phyloP scores from a whole-genome alignment of 768 basidiomycete genomes.

The Xerocomus potaroensis region DNA sequence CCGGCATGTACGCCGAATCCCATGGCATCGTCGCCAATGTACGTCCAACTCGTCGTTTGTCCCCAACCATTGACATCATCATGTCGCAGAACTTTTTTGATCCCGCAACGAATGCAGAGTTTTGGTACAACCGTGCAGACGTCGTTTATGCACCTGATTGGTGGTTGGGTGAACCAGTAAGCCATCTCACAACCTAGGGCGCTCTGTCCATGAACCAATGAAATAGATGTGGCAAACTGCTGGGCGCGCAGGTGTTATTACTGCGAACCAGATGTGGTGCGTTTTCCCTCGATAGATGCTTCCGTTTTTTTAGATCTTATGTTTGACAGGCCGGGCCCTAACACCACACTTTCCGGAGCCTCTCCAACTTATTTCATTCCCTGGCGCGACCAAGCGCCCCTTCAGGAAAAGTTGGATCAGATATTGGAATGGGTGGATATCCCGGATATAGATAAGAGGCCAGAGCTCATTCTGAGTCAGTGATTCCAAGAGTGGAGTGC shows the following conservation, averaged over 20 bases:
- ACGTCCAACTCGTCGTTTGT: conserved; percentile 14
- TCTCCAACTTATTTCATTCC: conserved; percentile 75
- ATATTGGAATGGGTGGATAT: conserved; percentile 81
- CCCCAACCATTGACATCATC: background rate
- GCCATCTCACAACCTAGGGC: conserved; percentile 18
- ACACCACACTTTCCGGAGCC: conserved; percentile 58
- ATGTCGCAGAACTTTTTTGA: conserved; percentile 78
- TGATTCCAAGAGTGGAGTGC: background rate
- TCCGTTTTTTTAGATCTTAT: background rate
- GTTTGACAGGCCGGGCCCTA: conserved; percentile 72
- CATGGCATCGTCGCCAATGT: conserved; percentile 92
- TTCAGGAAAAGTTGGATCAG: conserved; percentile 69
- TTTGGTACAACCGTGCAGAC: conserved; percentile 64
- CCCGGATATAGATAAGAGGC: conserved; percentile 58
- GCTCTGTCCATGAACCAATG: background rate
- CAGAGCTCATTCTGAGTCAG: conserved; percentile 72
- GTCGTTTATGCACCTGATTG: conserved; percentile 65
- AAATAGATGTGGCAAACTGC: conserved; percentile 89
- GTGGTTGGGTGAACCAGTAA: conserved; percentile 90
- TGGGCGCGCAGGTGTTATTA: conserved; percentile 61
- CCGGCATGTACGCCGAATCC: conserved; percentile 83
- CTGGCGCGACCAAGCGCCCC: conserved; percentile 58
- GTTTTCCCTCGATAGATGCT: conserved; percentile 20
- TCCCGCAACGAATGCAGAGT: conserved; percentile 55
- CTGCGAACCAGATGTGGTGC: conserved; percentile 92